Conservation (phyloP, 495 filamentous ascomycete genomes). For the Talaromyces ruber region DNA sequence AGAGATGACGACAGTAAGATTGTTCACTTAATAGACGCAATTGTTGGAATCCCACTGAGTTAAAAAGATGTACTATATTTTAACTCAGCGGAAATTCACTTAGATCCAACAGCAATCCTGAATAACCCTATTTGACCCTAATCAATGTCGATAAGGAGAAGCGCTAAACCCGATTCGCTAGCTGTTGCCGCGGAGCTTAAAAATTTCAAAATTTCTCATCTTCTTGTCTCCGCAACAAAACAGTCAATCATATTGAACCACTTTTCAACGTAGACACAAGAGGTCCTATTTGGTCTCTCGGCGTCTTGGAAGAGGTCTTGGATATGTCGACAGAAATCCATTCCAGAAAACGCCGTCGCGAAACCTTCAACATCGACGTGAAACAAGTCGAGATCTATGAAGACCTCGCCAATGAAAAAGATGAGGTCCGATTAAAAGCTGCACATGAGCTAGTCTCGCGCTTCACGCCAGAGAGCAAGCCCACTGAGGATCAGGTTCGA, state of each 20-base stretch:
- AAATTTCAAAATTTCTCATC: neutral
- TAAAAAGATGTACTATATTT: too few relatives aligned
- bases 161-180: neutral
- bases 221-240: neutral
- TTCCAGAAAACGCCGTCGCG: conserved; percentile 39
- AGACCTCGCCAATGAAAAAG: conserved; percentile 44
- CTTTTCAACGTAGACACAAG: neutral
- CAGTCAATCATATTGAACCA: neutral
- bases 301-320: neutral
- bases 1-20: neutral
- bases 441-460: conserved; percentile 36
- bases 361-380: conserved; percentile 34
- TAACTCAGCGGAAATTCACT: too few relatives aligned
- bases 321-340: conserved; percentile 10
- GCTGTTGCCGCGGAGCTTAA: neutral
- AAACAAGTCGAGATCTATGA: conserved; percentile 48
- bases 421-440: conserved; percentile 41
- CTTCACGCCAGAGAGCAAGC: conserved; percentile 34
- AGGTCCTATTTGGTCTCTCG: neutral
- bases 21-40: neutral
- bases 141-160: neutral
- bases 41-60: too few relatives aligned
- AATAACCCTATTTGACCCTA: neutral
- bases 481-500: conserved; percentile 31
- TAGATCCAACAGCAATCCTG: too few relatives aligned